Base-by-base conservation (phyloP, 306 rosid species). In the Dalbergia cochinchinensis region DNA sequence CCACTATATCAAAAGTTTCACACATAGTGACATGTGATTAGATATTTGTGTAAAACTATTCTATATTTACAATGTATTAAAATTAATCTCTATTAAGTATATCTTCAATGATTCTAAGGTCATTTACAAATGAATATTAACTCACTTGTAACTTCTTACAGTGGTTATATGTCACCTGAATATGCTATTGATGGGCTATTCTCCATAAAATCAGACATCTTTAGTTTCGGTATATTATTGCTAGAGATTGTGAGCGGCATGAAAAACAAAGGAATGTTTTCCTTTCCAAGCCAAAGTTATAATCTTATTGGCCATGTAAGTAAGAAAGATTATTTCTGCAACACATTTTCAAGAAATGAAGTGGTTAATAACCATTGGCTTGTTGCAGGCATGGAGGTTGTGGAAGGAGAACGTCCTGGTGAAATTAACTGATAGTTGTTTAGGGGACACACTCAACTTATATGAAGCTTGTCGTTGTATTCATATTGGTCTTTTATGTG, bases 401-500 rank as follows among this genome's bases (percentile, higher is more conserved):
- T 82, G 86, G 88, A 74, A 74, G 15, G 84, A 69, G 53, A 48
- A 5, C 11, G 78, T 53, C 15, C 19, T 71, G 44, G 6, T 61
- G 65, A 22, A 78, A 53, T 48, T 78, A 14, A 19, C 86, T 7
- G 89, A 82, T 70, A 44, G 69, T 15, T n/a, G 65, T 47, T 77
- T 86, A 4, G 75, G 74, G 5, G 83, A 81, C 4, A 3, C 14
- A 11, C n/a, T 0, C 4, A 61, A 8, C 11, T 0, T n/a, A 13
- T 81, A 78, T 0, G 74, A 87, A 37, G 82, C 63, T 44, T 3
- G 83, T 14, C 53, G 93, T 9, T 82, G 87, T 83, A 83, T 88
- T 22, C 89, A 90, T 44, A 74, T 89, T 3, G 87, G 89, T 64
- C 84, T 89, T 65, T 59, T 89, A 59, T 89, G 93, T 53, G 78